phyloP scores from a whole-genome alignment of 345 rosid species.

The Boechera divaricarpa region DNA sequence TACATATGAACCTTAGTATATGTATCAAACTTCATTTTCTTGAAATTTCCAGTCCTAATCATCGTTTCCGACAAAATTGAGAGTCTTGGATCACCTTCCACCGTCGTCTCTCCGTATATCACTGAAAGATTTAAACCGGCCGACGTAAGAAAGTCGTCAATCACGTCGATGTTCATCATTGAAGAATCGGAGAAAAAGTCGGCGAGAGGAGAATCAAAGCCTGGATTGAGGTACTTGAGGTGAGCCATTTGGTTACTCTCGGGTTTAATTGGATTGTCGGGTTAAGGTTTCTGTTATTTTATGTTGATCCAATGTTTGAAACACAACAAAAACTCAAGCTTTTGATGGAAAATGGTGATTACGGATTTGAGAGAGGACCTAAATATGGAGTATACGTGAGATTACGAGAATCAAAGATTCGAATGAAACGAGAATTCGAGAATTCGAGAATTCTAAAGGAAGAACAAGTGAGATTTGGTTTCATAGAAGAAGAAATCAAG shows the following conservation, averaged over 20 bases:
- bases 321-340: slow-evolving; percentile 22
- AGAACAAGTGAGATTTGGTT: slow-evolving; percentile 57
- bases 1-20: slow-evolving; percentile 35
- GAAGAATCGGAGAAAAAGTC: slow-evolving; percentile 48
- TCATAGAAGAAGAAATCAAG: slow-evolving; percentile 56
- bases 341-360: slow-evolving; percentile 5
- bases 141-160: neutral
- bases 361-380: slow-evolving; percentile 78
- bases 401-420: slow-evolving; percentile 70
- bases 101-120: too few relatives aligned
- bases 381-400: slow-evolving; percentile 73
- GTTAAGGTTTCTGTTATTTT: slow-evolving; percentile 33
- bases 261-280: too few relatives aligned
- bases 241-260: slow-evolving; percentile 49
- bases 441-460: slow-evolving; percentile 30
- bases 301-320: slow-evolving; percentile 51
- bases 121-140: too few relatives aligned
- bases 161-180: slow-evolving; percentile 29
- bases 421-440: slow-evolving; percentile 52
- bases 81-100: too few relatives aligned
- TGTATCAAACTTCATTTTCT: slow-evolving; percentile 64
- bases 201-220: slow-evolving; percentile 37
- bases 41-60: too few relatives aligned
- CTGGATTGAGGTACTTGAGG: slow-evolving; percentile 51
- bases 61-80: too few relatives aligned